Conservation (phyloP, 2,329 filamentous ascomycete genomes). For the Pyrenochaeta sp. region DNA sequence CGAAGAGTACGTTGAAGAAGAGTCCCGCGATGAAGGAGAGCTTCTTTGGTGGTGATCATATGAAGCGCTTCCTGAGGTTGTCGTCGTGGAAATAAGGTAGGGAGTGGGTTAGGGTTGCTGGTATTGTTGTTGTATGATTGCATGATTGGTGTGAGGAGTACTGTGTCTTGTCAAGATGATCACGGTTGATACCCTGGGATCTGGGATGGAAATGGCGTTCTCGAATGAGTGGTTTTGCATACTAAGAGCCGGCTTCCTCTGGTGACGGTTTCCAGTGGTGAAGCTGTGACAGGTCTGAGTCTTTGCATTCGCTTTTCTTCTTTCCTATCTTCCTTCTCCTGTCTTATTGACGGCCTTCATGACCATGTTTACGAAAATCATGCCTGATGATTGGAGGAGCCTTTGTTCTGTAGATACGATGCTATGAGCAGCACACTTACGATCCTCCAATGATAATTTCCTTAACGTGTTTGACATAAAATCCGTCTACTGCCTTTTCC, state of each 20-base stretch:
- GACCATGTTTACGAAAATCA: constrained; percentile 23
- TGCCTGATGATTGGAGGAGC: background rate
- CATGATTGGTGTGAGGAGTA: constrained; percentile 4
- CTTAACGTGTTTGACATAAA: constrained; percentile 1
- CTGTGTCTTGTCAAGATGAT: constrained; percentile 24
- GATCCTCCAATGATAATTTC: constrained; percentile 35
- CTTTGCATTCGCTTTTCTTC: constrained; percentile 10
- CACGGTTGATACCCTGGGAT: constrained; percentile 15
- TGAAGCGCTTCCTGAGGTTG: constrained; percentile 48
- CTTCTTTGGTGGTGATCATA: constrained; percentile 48
- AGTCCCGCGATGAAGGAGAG: constrained; percentile 41
- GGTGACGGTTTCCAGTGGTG: constrained; percentile 7
- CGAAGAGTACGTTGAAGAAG: constrained; percentile 23
- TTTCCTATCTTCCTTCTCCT: constrained; percentile 10
- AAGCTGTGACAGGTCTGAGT: constrained; percentile 9
- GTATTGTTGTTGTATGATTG: constrained; percentile 4
- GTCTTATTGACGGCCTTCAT: constrained; percentile 20
- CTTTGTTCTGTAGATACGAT: constrained; percentile 26
- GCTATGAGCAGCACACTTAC: constrained; percentile 28
- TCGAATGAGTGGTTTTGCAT: constrained; percentile 12
- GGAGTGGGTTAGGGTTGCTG: constrained; percentile 16
- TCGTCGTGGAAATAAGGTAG: constrained; percentile 38
- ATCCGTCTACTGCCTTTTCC: background rate
- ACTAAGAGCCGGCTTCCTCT: constrained; percentile 40
- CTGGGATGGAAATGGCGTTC: constrained; percentile 14